Base-by-base conservation (phyloP, 129 eudicot species). In the Tanacetum coccineum region DNA sequence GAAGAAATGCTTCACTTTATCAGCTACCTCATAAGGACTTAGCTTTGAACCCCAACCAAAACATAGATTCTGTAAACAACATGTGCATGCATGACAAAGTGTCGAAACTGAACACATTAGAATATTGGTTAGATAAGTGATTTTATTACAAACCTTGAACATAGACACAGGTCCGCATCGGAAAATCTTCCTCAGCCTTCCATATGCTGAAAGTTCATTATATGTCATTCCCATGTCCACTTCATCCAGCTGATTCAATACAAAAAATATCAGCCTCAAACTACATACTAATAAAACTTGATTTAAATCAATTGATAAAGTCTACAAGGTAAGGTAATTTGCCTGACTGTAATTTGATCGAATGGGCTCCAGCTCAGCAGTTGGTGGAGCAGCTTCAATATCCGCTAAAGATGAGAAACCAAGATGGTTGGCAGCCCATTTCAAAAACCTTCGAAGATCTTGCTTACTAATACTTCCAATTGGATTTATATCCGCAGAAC, bases 171-270 rank as follows among this genome's bases (percentile, higher is more conserved):
- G 98, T 46, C 98, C 96, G 46, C 95, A 85, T 62, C 98, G 90
- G 77, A 86, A 92, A 58, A 92, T 84, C 81, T 92, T 92, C 44
- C 98, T 86, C 77, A 88, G 20, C 72, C 98, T 88, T 71, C 98
- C 98, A 61, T 86, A 92, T 7, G 84, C 91, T 22, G 96, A 92
- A 66, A 92, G 91, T 46, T 92, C 98, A 60, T 84, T 87, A 40
- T 92, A 88, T 60, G 98, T 92, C 98, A 92, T 92, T 64, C 98
- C 96, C 96, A 92, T 92, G 76, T 92, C 98, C 49, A 88, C 95
- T 77, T 88, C 98, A 74, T 92, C 98, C 70, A 88, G 95, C 98
- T 92, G 47, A 47, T 36, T 30, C 39, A 30, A 30, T 30, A 6
- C 39, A 30, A 30, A 30, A 30, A 30, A 30, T 30, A 30, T 30